Conservation (phyloP, 2,329 filamentous ascomycete species). For the Lanzia echinophila region DNA sequence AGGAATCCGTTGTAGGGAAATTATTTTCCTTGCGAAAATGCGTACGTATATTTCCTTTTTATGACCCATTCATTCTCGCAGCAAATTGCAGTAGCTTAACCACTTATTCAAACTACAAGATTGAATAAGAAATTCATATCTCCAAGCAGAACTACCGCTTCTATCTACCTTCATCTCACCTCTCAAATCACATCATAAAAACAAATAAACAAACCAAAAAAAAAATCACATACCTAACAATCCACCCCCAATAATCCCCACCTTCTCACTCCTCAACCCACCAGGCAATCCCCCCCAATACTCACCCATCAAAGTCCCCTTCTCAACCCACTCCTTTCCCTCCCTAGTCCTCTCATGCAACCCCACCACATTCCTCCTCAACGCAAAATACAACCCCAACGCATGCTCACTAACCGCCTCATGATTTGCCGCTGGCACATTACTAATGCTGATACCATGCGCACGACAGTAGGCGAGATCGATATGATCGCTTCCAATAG, state of each 20-base stretch:
- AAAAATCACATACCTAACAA: constrained; percentile 18
- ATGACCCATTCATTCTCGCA: no score
- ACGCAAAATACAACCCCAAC: constrained; percentile 28
- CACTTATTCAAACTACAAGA: no score
- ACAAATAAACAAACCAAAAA: neutral
- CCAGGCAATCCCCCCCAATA: constrained; percentile 18
- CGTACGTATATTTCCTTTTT: no score
- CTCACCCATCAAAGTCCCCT: constrained; percentile 21
- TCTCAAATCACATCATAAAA: no score
- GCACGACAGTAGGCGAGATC: constrained; percentile 32
- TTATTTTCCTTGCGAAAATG: no score
- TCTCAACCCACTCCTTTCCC: constrained; percentile 21
- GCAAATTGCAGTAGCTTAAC: no score
- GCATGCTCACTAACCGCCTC: constrained; percentile 32
- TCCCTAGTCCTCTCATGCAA: constrained; percentile 25
- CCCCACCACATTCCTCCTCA: constrained; percentile 33
- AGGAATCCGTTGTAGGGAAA: no score
- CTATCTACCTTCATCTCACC: no score
- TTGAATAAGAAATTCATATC: no score
- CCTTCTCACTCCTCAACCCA: constrained; percentile 21
- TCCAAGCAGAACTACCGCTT: no score
- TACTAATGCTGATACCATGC: constrained; percentile 32
- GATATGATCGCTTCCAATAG: constrained; percentile 34
- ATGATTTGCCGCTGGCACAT: constrained; percentile 34
- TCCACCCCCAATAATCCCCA: constrained; percentile 27